These are phyloP conservation scores for Cryptococcus sp. DNA, from an alignment of 1,284 basidiomycete species.

Conservation along the genomic window DNA sequence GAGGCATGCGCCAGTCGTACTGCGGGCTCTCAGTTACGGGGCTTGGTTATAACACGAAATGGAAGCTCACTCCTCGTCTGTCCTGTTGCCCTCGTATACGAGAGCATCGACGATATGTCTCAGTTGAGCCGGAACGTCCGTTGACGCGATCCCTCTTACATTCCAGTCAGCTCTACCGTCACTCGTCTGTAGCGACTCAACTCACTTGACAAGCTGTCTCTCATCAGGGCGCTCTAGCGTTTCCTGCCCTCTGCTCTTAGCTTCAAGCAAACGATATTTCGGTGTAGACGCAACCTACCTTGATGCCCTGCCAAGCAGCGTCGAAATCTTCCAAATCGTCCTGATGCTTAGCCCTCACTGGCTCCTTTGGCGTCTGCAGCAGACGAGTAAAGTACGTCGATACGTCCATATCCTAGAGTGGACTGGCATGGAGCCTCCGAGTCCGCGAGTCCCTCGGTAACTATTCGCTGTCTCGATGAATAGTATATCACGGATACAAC, in stretches of 20 bases:
- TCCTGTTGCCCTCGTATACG: constrained; percentile 78
- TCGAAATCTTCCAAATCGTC: constrained; percentile 45
- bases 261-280: background rate
- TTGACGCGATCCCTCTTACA: constrained; percentile 71
- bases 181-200: background rate
- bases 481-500: too few species aligned
- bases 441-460: background rate
- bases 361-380: constrained; percentile 36
- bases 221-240: constrained; percentile 51
- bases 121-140: constrained; percentile 74
- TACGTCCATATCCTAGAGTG: constrained; percentile 34
- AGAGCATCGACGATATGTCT: constrained; percentile 83
- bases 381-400: constrained; percentile 49
- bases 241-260: constrained; percentile 25
- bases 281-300: constrained; percentile 22
- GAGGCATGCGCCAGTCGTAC: constrained; percentile 79
- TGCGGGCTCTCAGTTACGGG: constrained; percentile 51
- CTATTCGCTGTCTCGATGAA: too few species aligned
- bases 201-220: constrained; percentile 42
- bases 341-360: constrained; percentile 15
- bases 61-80: constrained; percentile 74
- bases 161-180: background rate
- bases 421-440: background rate
- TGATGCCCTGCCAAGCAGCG: constrained; percentile 37
- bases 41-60: too few species aligned